Evolutionary conservation across 306 rosid species (phyloP).

Genomic region (Calophaca sinica): DNA sequence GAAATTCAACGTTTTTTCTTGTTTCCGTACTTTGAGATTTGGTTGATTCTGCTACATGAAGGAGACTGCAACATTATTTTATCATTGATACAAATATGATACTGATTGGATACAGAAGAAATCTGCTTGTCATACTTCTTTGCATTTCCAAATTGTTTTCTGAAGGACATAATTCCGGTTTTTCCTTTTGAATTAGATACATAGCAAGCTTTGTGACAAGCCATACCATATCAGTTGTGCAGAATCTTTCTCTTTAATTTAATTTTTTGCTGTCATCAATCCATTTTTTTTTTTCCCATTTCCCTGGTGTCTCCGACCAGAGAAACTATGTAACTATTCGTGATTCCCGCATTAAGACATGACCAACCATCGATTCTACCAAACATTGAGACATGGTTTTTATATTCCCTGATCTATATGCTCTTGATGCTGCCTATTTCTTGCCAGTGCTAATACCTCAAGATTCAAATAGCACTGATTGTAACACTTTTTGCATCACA

Average conservation of each 20-base stretch:
- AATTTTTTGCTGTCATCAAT: not conserved
- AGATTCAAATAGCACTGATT: not conserved
- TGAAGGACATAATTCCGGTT: conserved; percentile 1
- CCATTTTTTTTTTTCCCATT: not conserved
- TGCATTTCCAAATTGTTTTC: conserved; percentile 10
- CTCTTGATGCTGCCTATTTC: conserved; percentile 20
- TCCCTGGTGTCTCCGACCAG: conserved; percentile 12
- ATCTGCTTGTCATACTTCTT: conserved; percentile 24
- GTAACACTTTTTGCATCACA: conserved; percentile 24
- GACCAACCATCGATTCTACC: not conserved
- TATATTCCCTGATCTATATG: conserved; percentile 36
- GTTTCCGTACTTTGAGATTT: too few relatives aligned
- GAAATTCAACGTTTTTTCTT: too few relatives aligned
- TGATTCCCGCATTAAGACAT: too few relatives aligned
- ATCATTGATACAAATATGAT: conserved; percentile 8
- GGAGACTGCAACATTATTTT: not conserved
- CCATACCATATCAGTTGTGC: not conserved
- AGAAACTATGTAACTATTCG: not conserved
- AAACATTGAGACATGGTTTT: conserved; percentile 9
- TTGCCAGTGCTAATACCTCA: conserved; percentile 1
- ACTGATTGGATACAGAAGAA: not conserved
- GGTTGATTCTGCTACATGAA: conserved; percentile 36
- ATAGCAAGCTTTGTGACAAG: conserved; percentile 12
- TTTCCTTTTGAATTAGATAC: conserved; percentile 29
- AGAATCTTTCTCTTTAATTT: conserved; percentile 1